Base-by-base conservation (phyloP, 1,284 basidiomycete genomes). In the Malassezia obtusa region DNA sequence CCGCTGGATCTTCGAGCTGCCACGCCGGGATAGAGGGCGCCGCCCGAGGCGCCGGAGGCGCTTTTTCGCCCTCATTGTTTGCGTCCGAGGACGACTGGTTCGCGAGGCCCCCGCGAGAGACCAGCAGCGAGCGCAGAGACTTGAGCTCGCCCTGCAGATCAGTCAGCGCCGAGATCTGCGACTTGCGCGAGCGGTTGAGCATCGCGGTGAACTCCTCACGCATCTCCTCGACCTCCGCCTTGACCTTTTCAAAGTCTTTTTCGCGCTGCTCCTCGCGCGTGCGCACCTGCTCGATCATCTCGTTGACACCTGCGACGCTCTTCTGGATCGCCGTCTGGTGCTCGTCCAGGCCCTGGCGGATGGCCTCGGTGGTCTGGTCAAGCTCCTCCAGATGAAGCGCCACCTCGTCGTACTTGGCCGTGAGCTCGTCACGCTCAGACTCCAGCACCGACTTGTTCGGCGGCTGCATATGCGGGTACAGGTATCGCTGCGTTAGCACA, bases 141-240 rank as follows among this genome's bases (percentile, higher is more conserved):
- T 91, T 90, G 64, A 98, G 80, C 73, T 98, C 92, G 64, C 88
- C 84, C 70, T 96, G 91, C 15, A 98, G 79, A 61, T 91, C 89
- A 28, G 80, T 77, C 10, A 92, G 78, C 5, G 85, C 84, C 24
- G 65, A 57, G 32, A 79, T 74, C 58, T 77, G 73, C 15, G 80
- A 68, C 55, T 89, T 85, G 68, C 89, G 86, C 71, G 87, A 88
- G 77, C 89, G 91, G 58, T 94, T 88, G 56, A 96, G 85, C 84
- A 96, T 86, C 87, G 86, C 88, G 4, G 90, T 89, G 11, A 98
- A 77, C 81, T 91, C 85, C 58, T 91, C 88, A 36, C 86, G 83
- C 55, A 96, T 83, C 55, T 83, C 86, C 62, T 72, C 69, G 5
- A 73, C 66, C 30, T 72, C 68, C 19, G 60, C 52, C 33, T 57